Evolutionary conservation across 2,329 filamentous ascomycete genomes (phyloP), one percentile per base, ranked within the genome.

Genomic region (Hypoxylon sp.): DNA sequence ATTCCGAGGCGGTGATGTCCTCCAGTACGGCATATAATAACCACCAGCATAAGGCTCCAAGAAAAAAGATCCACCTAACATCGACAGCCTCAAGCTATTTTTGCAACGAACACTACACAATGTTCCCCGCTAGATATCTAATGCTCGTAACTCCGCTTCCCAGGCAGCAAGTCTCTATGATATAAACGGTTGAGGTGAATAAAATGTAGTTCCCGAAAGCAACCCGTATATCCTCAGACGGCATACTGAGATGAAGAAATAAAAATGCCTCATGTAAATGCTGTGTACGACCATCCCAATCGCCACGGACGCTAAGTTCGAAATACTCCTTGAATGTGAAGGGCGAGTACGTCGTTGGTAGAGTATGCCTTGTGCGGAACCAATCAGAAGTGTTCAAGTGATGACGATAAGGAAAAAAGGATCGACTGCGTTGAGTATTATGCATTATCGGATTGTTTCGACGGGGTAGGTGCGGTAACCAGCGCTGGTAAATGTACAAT

Each of bases 1-100:
- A 78, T 76, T 69, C 68, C 73, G 75, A 75, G 71, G 50, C 54
- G 60, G 69, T 59, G 59, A 67, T 64, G 68, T 69, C 68, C 71
- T 68, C 73, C 69, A 69, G 63, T 61, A 43, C 67, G 54, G 58
- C 51, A 45, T 51, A 54, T 61, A 51, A 57, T 61, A 61, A 53
- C 54, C 64, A 61, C 50, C 46, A 67, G 41, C 48, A 52, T 51
- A 48, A 51, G 21, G 37, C 48, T 25, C 64, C 50, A 53, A 60
- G 41, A 64, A 56, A n/a, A 60, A 51, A 70, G 21, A 65, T 60
- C 51, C 60, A 43, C 60, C 53, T 27, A 51, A 51, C 48, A 63
- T 69, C 56, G 48, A 58, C 67, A 69, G 19, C 61, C 58, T 52
- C 30, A 37, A 60, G 41, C 48, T 48, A 51, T 62, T 48, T 63